Percentiles rank a stretch among this genome's conserved stretches.
Evolutionary conservation across 2,329 filamentous ascomycete species (phyloP).

Genomic region (Onygenales sp.): DNA sequence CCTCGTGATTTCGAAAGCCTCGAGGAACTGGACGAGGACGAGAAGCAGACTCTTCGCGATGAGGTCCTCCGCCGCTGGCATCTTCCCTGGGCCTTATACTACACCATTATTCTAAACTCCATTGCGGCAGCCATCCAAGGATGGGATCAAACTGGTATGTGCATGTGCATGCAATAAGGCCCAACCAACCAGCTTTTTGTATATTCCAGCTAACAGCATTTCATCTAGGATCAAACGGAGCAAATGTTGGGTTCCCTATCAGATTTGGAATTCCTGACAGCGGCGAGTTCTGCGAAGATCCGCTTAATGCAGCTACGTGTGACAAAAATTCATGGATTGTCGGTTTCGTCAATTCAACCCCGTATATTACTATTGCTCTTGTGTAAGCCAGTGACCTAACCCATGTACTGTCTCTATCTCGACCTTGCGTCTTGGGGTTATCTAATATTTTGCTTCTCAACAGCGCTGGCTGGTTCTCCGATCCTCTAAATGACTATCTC

Average conservation of each 20-base stretch:
- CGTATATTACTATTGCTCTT: conserved; percentile 40
- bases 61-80: conserved; percentile 40
- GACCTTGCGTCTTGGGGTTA: conserved; percentile 45
- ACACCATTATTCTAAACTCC: conserved; percentile 42
- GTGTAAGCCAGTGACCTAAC: conserved; percentile 45
- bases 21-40: conserved; percentile 46
- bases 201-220: background rate
- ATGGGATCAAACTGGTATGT: conserved; percentile 40
- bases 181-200: background rate
- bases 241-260: conserved; percentile 42
- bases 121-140: conserved; percentile 47
- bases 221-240: conserved; percentile 38
- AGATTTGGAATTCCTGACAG: conserved; percentile 41
- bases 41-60: conserved; percentile 32
- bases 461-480: conserved; percentile 57
- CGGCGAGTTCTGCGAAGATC: conserved; percentile 8
- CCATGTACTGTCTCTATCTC: conserved; percentile 48
- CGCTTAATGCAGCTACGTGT: conserved; percentile 13
- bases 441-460: conserved; percentile 46
- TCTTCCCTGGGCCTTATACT: conserved; percentile 39
- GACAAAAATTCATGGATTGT: conserved; percentile 45
- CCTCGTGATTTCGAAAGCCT: conserved; percentile 55
- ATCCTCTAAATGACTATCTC: conserved; percentile 50
- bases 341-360: conserved; percentile 51
- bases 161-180: background rate